A percentile compares a stretch with the other conserved stretches of the same genome.
Conservation (phyloP, 1,139 yeast species). For the Taphrina populina region DNA sequence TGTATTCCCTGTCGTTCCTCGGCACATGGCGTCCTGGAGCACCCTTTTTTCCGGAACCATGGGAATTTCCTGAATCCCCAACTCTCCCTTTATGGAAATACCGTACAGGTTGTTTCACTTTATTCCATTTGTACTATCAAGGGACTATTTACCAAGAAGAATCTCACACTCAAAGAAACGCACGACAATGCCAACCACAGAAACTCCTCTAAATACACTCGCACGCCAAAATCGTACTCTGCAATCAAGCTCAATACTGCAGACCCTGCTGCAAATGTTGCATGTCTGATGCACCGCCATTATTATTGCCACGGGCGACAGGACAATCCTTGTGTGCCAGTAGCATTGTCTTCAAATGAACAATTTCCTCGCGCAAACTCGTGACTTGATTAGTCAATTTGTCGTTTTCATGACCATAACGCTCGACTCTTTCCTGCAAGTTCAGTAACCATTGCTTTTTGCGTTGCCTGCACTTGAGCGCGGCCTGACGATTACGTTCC, state of each 20-base stretch:
- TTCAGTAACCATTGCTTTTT: slow-evolving; percentile 84
- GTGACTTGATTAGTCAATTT: slow-evolving; percentile 61
- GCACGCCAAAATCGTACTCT: too few species aligned
- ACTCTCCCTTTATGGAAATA: too few species aligned
- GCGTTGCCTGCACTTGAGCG: slow-evolving; percentile 90
- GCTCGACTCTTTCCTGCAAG: slow-evolving; percentile 74
- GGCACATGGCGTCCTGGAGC: too few species aligned
- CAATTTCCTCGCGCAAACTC: slow-evolving; percentile 60
- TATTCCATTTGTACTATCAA: too few species aligned
- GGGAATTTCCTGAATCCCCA: too few species aligned
- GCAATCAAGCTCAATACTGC: slow-evolving; percentile 21
- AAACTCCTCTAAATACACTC: too few species aligned
- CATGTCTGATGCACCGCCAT: background rate
- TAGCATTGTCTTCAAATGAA: slow-evolving; percentile 51
- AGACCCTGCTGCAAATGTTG: slow-evolving; percentile 20
- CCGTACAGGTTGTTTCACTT: too few species aligned
- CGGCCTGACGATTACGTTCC: slow-evolving; percentile 86
- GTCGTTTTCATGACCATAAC: slow-evolving; percentile 69
- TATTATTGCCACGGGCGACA: slow-evolving; percentile 23
- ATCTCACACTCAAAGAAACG: too few species aligned
- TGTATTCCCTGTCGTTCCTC: too few species aligned
- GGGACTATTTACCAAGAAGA: too few species aligned
- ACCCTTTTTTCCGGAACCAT: too few species aligned
- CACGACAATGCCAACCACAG: too few species aligned
- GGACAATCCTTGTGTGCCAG: slow-evolving; percentile 47